These are phyloP conservation scores for Metschnikowia gelsemii DNA, from an alignment of 805 yeast genomes.

Conservation along the genomic window DNA sequence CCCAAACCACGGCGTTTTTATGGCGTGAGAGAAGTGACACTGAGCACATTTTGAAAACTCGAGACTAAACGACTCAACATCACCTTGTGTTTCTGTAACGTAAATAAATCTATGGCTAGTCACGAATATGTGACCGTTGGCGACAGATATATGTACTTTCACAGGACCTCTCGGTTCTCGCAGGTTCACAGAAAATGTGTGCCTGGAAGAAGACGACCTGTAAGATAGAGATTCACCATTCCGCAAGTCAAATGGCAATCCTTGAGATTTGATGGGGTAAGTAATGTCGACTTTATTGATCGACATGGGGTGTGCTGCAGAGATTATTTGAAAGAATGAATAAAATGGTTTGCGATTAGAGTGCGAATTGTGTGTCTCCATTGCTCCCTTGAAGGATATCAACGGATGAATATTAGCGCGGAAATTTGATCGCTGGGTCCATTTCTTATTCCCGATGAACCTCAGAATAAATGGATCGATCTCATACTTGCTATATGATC, in stretches of 20 bases:
- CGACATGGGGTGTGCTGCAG: constrained; percentile 13
- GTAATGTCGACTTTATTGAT: constrained; percentile 13
- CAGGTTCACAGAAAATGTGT: constrained; percentile 29
- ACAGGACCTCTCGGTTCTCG: constrained; percentile 10
- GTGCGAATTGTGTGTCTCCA: too few species aligned
- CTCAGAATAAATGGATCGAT: too few species aligned
- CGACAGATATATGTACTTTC: constrained; percentile 29
- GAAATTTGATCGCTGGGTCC: too few species aligned
- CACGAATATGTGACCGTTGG: constrained; percentile 42
- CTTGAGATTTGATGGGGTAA: not conserved
- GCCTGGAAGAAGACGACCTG: constrained; percentile 25
- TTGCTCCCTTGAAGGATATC: too few species aligned
- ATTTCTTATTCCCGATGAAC: too few species aligned
- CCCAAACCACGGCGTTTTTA: constrained; percentile 55
- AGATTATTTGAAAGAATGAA: not conserved
- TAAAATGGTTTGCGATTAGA: too few species aligned
- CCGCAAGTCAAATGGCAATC: constrained; percentile 20
- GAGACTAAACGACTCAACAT: constrained; percentile 42
- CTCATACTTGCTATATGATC: too few species aligned
- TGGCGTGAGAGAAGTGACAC: constrained; percentile 37
- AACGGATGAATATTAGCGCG: too few species aligned
- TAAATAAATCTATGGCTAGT: constrained; percentile 44
- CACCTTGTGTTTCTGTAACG: constrained; percentile 41
- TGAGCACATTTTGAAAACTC: constrained; percentile 27
- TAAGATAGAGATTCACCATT: constrained; percentile 21